These are phyloP conservation scores for Rubia balearica DNA, from an alignment of 305 asterid genomes.

Conservation along the genomic window DNA sequence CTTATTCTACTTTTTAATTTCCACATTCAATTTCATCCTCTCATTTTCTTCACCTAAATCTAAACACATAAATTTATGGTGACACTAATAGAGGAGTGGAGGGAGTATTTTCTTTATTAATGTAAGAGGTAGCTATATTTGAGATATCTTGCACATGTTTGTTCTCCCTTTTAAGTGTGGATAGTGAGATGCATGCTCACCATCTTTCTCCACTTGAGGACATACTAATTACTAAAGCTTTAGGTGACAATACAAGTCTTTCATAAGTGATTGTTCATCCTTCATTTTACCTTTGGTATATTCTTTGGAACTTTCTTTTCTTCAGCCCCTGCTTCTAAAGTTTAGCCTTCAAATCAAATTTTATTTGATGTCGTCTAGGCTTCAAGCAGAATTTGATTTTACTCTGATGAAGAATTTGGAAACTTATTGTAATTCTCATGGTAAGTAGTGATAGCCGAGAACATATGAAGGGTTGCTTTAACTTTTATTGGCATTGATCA, in stretches of 20 bases:
- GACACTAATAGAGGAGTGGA: too few relatives aligned
- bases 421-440: background rate
- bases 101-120: background rate
- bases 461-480: background rate
- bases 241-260: background rate
- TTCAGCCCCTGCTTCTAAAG: background rate
- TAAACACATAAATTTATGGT: too few relatives aligned
- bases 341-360: background rate
- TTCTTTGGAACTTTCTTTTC: background rate
- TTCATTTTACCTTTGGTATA: background rate
- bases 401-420: background rate
- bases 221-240: background rate
- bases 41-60: too few relatives aligned
- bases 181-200: background rate
- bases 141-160: background rate
- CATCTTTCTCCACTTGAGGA: background rate
- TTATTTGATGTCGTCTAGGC: background rate
- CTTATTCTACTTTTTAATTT: too few relatives aligned
- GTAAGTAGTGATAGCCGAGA: background rate
- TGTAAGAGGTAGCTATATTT: background rate
- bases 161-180: background rate
- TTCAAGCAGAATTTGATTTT: background rate
- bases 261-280: too few relatives aligned
- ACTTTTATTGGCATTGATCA: background rate
- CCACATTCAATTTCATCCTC: too few relatives aligned